Conservation (phyloP, 345 rosid genomes). For the Sisymbrium irio region DNA sequence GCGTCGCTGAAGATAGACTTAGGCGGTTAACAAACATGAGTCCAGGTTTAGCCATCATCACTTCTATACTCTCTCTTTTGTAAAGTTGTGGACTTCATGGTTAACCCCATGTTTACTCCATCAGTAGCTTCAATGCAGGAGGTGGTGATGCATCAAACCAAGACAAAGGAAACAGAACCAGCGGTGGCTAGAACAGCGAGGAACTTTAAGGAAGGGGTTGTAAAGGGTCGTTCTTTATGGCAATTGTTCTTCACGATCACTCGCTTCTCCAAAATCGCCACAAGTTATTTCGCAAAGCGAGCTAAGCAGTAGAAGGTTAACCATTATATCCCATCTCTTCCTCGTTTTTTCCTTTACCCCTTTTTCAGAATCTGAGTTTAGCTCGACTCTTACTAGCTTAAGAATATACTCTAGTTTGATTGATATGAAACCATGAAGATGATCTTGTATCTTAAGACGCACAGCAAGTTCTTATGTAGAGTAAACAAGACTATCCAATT, state of each 20-base stretch:
- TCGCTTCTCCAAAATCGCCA: constrained; percentile 43
- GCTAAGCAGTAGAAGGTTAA: constrained; percentile 40
- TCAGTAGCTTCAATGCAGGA: constrained; percentile 74
- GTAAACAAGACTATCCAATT: background rate
- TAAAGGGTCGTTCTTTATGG: constrained; percentile 62
- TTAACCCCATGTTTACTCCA: constrained; percentile 57
- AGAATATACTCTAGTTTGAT: constrained; percentile 17
- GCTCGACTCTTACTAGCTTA: constrained; percentile 16
- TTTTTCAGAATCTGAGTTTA: background rate
- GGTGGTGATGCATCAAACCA: constrained; percentile 39
- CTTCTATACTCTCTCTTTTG: background rate
- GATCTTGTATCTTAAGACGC: constrained; percentile 4
- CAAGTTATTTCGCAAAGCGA: constrained; percentile 45
- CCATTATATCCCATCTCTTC: background rate
- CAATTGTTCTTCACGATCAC: constrained; percentile 48
- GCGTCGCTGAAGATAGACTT: constrained; percentile 79
- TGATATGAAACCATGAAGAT: constrained; percentile 7
- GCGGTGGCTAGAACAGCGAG: constrained; percentile 57
- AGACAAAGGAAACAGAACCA: constrained; percentile 43
- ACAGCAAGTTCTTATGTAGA: constrained; percentile 5
- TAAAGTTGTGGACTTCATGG: background rate
- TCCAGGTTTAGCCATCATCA: constrained; percentile 39
- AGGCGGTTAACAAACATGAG: constrained; percentile 50
- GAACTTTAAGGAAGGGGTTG: constrained; percentile 56
- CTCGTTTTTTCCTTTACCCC: background rate